Conservation (phyloP, 2,329 filamentous ascomycete species). For the Aspergillus fumigatus region DNA sequence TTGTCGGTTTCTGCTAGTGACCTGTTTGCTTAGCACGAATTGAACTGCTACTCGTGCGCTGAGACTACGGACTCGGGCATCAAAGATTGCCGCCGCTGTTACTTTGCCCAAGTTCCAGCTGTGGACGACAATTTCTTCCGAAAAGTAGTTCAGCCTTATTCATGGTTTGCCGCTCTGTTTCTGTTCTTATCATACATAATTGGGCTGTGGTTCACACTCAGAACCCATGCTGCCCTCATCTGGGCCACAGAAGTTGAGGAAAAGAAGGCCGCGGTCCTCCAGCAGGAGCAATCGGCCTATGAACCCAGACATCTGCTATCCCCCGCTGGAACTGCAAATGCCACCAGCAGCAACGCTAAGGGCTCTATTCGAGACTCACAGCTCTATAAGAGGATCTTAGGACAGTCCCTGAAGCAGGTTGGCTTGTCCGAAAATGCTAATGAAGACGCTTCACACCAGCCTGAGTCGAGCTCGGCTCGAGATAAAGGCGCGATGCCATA, state of each 20-base stretch:
- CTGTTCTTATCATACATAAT: conserved; percentile 92
- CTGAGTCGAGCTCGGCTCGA: conserved; percentile 17
- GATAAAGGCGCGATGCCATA: conserved; percentile 52
- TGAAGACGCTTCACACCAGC: conserved; percentile 26
- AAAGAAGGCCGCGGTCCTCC: conserved; percentile 53
- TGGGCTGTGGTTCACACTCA: conserved; percentile 88
- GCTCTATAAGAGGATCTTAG: conserved; percentile 88
- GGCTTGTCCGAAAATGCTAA: conserved; percentile 60
- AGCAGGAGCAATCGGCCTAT: conserved; percentile 26
- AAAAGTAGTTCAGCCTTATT: conserved; percentile 88
- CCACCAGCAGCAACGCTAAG: conserved; percentile 41
- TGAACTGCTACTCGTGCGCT: conserved; percentile 69
- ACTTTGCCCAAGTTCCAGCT: conserved; percentile 82
- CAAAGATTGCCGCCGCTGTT: conserved; percentile 82
- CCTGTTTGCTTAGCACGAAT: conserved; percentile 63
- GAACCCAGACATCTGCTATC: conserved; percentile 33
- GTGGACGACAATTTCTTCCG: conserved; percentile 84
- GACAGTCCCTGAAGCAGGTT: conserved; percentile 80
- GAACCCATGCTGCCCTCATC: conserved; percentile 93
- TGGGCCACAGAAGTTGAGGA: conserved; percentile 85
- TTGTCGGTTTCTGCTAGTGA: conserved; percentile 29
- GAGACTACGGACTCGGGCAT: conserved; percentile 45
- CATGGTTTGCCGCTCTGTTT: conserved; percentile 77
- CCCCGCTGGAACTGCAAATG: conserved; percentile 25
- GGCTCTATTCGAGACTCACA: conserved; percentile 79